These are phyloP conservation scores for Verticillium longisporum DNA, from an alignment of 2,329 filamentous ascomycete genomes.

Conservation along the genomic window DNA sequence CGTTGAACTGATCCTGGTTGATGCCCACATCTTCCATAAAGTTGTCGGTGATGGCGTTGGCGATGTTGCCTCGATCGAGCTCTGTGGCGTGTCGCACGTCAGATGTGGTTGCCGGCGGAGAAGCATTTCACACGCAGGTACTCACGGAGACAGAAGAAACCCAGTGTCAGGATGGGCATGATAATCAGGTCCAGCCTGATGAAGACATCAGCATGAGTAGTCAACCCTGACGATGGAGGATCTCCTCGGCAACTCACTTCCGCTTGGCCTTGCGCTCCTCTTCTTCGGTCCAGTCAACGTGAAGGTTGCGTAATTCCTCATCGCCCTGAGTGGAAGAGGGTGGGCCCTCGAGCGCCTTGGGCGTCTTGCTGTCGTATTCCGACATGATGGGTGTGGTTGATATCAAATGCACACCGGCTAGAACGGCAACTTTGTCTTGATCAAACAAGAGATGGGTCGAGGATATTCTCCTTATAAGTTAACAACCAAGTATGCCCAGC, in stretches of 20 bases:
- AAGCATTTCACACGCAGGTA: not conserved
- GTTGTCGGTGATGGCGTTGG: slow-evolving; percentile 27
- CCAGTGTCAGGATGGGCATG: slow-evolving; percentile 33
- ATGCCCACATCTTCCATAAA: slow-evolving; percentile 43
- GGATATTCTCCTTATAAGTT: not conserved
- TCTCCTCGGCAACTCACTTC: slow-evolving; percentile 21
- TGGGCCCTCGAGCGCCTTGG: not conserved
- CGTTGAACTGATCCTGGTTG: slow-evolving; percentile 42
- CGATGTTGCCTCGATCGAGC: slow-evolving; percentile 29
- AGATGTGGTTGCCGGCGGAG: not conserved
- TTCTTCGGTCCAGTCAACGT: slow-evolving; percentile 24
- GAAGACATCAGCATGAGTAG: not conserved
- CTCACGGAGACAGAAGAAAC: slow-evolving; percentile 35
- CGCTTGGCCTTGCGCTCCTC: slow-evolving; percentile 29
- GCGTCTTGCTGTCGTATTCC: not conserved
- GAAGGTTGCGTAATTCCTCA: slow-evolving; percentile 20
- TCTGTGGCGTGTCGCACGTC: slow-evolving; percentile 14
- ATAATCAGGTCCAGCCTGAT: slow-evolving; percentile 30
- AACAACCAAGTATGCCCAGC: not conserved
- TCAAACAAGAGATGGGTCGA: not conserved
- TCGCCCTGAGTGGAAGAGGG: slow-evolving; percentile 14
- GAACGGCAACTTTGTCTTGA: not conserved
- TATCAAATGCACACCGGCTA: not conserved
- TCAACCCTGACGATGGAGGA: not conserved
- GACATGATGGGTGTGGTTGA: not conserved